Evolutionary conservation across 2,329 filamentous ascomycete genomes (phyloP), one percentile per base, ranked within the genome.

Genomic region (Aspergillus japonicus): DNA sequence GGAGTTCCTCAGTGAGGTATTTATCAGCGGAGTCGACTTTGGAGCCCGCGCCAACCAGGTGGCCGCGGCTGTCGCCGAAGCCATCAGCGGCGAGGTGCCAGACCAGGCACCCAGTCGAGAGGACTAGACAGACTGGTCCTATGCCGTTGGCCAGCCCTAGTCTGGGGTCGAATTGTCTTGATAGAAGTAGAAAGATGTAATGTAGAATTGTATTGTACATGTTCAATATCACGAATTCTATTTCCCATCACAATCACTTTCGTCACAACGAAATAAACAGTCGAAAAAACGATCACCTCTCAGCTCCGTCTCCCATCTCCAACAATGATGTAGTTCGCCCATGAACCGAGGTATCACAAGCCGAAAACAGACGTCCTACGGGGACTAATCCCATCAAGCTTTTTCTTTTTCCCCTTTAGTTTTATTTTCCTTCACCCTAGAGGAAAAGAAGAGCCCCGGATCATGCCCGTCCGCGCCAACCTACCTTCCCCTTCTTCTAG

Each of bases 1-100:
- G 50, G 95, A 99, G 78, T 88, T 89, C 16, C 85, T 96, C 3
- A 96, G 92, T 71, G 90, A 91, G 69, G 76, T 90, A 51, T 91
- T 97, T 65, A 90, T 96, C 54, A 82, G 86, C 10, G 94, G 93
- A 0, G 87, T 97, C 16, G 87, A 92, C 68, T 88, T 78, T 62
- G 72, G 64, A 6, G 51, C 65, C 24, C 48, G 62, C 39, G 16
- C 39, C 39, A 44, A 44, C 14, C 39, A 19, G 12, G 54, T 59
- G 29, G 53, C 58, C 14, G 60, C 63, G n/a, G 31, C 66, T 21
- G 62, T 69, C 26, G 60, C 61, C 33, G 58, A 67, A 29, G 63
- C 63, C 21, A 59, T 70, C 8, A 64, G 63, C 31, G 66, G 69
- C 21, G 54, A 59, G 33, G 62, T 58, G 7, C 62, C 65, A n/a